These are phyloP conservation scores for Botrytis aclada DNA, from an alignment of 2,329 filamentous ascomycete species.

Conservation along the genomic window DNA sequence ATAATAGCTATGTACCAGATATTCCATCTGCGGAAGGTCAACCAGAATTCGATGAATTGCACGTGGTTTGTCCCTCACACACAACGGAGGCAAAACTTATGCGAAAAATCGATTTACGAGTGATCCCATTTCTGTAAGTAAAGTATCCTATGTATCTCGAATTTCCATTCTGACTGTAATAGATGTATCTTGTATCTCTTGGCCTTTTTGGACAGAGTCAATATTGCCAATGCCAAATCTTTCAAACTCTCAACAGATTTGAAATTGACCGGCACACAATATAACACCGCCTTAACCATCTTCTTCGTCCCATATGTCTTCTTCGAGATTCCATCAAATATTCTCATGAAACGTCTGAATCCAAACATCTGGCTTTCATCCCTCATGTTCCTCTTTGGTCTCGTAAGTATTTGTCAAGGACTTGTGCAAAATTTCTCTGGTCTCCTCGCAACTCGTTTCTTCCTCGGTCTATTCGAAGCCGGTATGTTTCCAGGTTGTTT, in stretches of 20 bases:
- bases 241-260: conserved; percentile 65
- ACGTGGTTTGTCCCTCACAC: conserved; percentile 36
- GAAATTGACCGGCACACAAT: conserved; percentile 55
- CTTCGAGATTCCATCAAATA: conserved; percentile 69
- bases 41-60: conserved; percentile 31
- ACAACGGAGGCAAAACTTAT: conserved; percentile 59
- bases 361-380: conserved; percentile 70
- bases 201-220: conserved; percentile 70
- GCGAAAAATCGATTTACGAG: conserved; percentile 65
- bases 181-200: conserved; percentile 63
- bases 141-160: neutral
- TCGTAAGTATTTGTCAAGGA: conserved; percentile 38
- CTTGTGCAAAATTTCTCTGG: conserved; percentile 66
- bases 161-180: neutral
- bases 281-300: conserved; percentile 74
- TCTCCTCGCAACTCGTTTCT: conserved; percentile 77
- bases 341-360: conserved; percentile 65
- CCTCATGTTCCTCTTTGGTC: conserved; percentile 71
- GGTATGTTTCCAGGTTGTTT: conserved; percentile 75
- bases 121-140: conserved; percentile 64
- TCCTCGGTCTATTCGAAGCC: conserved; percentile 73
- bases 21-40: conserved; percentile 2
- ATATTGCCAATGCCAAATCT: conserved; percentile 73
- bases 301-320: conserved; percentile 79
- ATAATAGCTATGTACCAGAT: conserved; percentile 32